phyloP scores from a whole-genome alignment of 495 filamentous ascomycete genomes.

The Jackrogersella multiformis region DNA sequence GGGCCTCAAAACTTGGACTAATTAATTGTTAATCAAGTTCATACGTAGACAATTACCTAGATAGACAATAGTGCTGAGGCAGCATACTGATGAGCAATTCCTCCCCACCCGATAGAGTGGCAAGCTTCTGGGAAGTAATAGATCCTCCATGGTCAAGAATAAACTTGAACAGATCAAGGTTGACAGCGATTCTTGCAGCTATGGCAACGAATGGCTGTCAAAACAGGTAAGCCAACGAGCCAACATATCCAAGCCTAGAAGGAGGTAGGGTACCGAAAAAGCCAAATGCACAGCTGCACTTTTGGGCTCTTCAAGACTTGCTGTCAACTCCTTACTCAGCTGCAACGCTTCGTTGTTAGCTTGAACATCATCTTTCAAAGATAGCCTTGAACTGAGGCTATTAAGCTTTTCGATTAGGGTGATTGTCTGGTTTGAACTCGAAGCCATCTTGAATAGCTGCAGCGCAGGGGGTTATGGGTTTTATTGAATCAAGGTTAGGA shows the following conservation, averaged over 20 bases:
- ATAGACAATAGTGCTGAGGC: not conserved
- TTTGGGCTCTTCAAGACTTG: constrained; percentile 35
- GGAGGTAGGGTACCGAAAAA: constrained; percentile 32
- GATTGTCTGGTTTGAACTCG: not conserved
- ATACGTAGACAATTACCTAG: too few relatives aligned
- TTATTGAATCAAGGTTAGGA: too few relatives aligned
- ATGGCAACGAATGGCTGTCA: constrained; percentile 24
- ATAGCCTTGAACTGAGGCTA: not conserved
- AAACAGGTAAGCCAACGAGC: not conserved
- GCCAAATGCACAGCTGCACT: constrained; percentile 26
- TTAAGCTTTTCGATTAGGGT: constrained; percentile 19
- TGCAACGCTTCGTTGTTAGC: constrained; percentile 28
- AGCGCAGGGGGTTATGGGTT: not conserved
- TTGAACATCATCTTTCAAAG: not conserved
- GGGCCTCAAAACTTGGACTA: constrained; percentile 29
- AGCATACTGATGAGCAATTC: constrained; percentile 38
- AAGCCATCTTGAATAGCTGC: not conserved
- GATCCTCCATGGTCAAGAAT: constrained; percentile 3
- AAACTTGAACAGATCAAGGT: constrained; percentile 33
- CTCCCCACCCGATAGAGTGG: constrained; percentile 30
- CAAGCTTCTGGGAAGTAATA: constrained; percentile 26
- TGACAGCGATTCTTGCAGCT: constrained; percentile 26
- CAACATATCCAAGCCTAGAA: not conserved
- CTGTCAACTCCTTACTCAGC: constrained; percentile 23
- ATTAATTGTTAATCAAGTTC: not conserved